Percentiles rank a stretch among this genome's conserved stretches.
These are phyloP conservation scores for Fusarium nelsonii DNA, from an alignment of 2,329 filamentous ascomycete genomes.

Conservation along the genomic window DNA sequence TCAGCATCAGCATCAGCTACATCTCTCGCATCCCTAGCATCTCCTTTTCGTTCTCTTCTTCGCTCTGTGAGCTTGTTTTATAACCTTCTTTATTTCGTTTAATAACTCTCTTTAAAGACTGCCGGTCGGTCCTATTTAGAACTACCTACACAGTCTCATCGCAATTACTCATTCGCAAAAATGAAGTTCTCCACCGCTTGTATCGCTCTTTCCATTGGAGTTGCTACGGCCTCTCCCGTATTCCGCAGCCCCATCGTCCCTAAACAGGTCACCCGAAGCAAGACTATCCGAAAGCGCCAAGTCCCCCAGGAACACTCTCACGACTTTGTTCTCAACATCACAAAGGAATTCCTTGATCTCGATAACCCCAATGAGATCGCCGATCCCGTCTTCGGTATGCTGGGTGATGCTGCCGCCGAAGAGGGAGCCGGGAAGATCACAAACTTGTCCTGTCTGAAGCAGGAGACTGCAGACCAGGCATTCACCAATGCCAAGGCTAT, in stretches of 20 bases:
- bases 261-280: background rate
- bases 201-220: constrained; percentile 7
- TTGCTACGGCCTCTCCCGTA: constrained; percentile 11
- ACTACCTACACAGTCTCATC: background rate
- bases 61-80: constrained; percentile 9
- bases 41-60: constrained; percentile 9
- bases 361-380: constrained; percentile 24
- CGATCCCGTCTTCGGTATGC: constrained; percentile 10
- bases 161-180: background rate
- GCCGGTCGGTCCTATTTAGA: constrained; percentile 7
- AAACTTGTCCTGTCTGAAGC: constrained; percentile 60
- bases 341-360: constrained; percentile 7
- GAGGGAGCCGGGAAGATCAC: constrained; percentile 55
- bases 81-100: constrained; percentile 3
- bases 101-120: constrained; percentile 10
- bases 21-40: background rate
- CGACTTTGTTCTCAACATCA: constrained; percentile 14
- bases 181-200: constrained; percentile 19
- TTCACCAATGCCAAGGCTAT: constrained; percentile 70
- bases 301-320: constrained; percentile 24
- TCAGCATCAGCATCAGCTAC: background rate
- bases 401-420: constrained; percentile 13
- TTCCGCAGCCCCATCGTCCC: background rate
- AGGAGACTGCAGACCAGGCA: constrained; percentile 67
- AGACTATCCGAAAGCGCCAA: constrained; percentile 16